Percentiles rank a stretch among this genome's conserved stretches.
phyloP scores from a whole-genome alignment of 2,329 filamentous ascomycete genomes.

The Trichoderma sp. region DNA sequence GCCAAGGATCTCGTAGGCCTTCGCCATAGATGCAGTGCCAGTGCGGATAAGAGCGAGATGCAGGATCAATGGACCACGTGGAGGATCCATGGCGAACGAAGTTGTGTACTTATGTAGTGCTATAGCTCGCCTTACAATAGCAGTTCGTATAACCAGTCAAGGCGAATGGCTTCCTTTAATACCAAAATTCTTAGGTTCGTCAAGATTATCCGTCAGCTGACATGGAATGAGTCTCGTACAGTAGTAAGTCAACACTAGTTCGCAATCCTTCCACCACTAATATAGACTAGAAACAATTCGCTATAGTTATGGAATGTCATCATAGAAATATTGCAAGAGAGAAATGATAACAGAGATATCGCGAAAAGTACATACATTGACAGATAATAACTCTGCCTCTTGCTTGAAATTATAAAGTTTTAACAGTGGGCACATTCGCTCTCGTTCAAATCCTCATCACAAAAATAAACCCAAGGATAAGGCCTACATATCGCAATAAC shows the following conservation, averaged over 20 bases:
- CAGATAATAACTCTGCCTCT: too few relatives aligned
- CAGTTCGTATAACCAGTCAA: neutral
- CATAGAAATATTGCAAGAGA: neutral
- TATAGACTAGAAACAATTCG: neutral
- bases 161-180: neutral
- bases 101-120: neutral
- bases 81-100: slow-evolving; percentile 9
- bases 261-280: neutral
- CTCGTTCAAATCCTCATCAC: neutral
- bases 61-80: slow-evolving; percentile 31
- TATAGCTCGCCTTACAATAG: neutral
- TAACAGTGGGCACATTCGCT: neutral
- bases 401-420: neutral
- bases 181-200: neutral
- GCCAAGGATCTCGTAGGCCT: slow-evolving; percentile 33
- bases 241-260: neutral
- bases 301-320: neutral
- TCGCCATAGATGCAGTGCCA: slow-evolving; percentile 34
- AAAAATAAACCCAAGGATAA: neutral
- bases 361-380: neutral
- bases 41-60: slow-evolving; percentile 33
- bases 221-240: neutral
- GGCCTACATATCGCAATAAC: neutral
- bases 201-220: neutral
- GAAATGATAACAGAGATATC: neutral